phyloP scores from a whole-genome alignment of 441 rosid species.

The Gossypium schwendimanii region DNA sequence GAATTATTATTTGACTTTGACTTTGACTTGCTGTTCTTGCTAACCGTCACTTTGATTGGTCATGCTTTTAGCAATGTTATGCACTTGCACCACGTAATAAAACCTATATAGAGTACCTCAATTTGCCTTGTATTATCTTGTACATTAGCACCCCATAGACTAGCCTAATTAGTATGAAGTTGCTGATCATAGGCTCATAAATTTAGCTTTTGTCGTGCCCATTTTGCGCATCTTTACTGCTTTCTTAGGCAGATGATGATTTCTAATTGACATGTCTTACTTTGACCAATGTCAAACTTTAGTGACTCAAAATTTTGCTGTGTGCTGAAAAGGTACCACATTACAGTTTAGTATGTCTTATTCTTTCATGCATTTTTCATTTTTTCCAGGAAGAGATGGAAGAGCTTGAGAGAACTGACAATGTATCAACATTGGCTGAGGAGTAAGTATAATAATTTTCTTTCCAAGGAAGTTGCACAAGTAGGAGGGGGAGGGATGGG shows the following conservation, averaged over 20 bases:
- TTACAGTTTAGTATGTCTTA: not conserved
- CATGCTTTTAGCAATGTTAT: not conserved
- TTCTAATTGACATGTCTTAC: not conserved
- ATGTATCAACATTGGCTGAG: conserved; percentile 44
- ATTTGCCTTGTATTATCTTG: not conserved
- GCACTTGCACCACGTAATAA: not conserved
- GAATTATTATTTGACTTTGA: not conserved
- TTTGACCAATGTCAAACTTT: not conserved
- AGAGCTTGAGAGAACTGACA: conserved; percentile 46
- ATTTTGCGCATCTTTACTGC: not conserved
- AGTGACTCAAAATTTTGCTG: not conserved
- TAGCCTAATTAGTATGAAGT: not conserved
- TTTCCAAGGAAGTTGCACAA: not conserved
- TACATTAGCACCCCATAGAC: not conserved
- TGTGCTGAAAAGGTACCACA: not conserved
- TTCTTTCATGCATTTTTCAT: conserved; percentile 13
- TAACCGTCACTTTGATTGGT: not conserved
- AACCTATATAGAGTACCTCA: not conserved
- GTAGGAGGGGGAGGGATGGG: not conserved
- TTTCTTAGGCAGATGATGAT: conserved; percentile 1
- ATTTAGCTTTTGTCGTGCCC: not conserved
- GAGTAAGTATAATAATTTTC: conserved; percentile 46
- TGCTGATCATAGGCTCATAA: not conserved
- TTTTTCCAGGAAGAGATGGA: conserved; percentile 60
- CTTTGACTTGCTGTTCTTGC: not conserved